phyloP scores from a whole-genome alignment of 306 rosid genomes.

The Oemleria cerasiformis region DNA sequence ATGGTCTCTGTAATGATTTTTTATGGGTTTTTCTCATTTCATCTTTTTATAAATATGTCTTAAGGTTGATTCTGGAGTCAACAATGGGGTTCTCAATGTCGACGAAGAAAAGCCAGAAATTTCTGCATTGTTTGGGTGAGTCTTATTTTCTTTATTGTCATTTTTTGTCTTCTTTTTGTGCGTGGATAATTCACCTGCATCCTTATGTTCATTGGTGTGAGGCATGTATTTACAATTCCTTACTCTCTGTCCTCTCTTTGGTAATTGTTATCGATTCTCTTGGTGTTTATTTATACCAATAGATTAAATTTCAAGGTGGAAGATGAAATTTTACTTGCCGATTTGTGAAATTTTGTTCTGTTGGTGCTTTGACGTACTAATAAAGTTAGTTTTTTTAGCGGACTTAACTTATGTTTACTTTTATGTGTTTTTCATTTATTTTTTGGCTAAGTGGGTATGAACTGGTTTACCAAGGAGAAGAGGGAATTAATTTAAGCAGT shows the following conservation, averaged over 20 bases:
- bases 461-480: background rate
- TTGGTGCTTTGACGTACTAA: background rate
- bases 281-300: background rate
- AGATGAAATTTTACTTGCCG: background rate
- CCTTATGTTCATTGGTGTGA: background rate
- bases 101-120: conserved; percentile 49
- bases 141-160: background rate
- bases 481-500: background rate
- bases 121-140: conserved; percentile 46
- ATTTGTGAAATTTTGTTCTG: background rate
- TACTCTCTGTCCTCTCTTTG: background rate
- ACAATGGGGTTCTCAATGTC: conserved; percentile 33
- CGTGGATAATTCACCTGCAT: background rate
- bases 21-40: conserved; percentile 13
- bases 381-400: background rate
- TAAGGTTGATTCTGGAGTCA: conserved; percentile 43
- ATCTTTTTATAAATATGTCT: conserved; percentile 6
- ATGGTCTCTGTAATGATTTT: conserved; percentile 16
- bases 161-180: background rate
- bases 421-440: background rate
- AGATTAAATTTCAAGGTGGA: background rate
- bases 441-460: background rate
- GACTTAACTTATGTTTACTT: background rate
- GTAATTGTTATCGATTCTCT: background rate
- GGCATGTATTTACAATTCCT: background rate